Base-by-base conservation (phyloP, 495 filamentous ascomycete genomes). In the Neurospora tetraspora region DNA sequence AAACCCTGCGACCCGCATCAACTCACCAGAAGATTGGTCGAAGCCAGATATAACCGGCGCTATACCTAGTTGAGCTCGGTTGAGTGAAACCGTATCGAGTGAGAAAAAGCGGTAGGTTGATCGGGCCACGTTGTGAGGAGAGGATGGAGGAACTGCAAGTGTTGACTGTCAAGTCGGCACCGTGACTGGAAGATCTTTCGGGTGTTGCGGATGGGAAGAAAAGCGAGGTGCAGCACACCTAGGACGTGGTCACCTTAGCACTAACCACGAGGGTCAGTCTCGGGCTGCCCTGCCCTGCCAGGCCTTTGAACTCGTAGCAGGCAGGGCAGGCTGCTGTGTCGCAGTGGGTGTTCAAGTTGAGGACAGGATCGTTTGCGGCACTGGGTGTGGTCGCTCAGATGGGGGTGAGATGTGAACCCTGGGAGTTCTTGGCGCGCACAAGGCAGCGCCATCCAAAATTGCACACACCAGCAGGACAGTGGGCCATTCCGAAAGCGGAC, bases 371-470 rank as follows among this genome's bases (percentile, higher is more conserved):
- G 79, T 77, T 76, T 80, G 69, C 78, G 77, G 77, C 78, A 79
- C 77, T 77, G 78, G 75, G 73, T 77, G 76, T 71, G 72, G 74
- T 73, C 65, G 69, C 34, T 39, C 34, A 31, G 34, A 40, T 59
- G 69, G 76, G 74, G 47, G 34, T 65, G 53, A 34, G 27, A 27
- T 34, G 53, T 34, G 53, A 65, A 65, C 27, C 27, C 18, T 65
- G 53, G 27, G 53, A 65, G 53, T 34, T 65, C 53, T 65, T 65
- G 53, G 53, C 53, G 39, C 45, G 72, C 74, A 43, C 71, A 76
- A 75, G 75, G 73, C 73, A 74, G 74, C 74, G 71, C 77, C 73
- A 78, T 69, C 80, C 78, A 81, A 81, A 79, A 81, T 81, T 80
- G 76, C 79, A 81, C 78, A 77, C 77, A 76, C 75, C 76, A 77